Conservation (phyloP, 352 stramenopile species). For the Peronospora destructor region DNA sequence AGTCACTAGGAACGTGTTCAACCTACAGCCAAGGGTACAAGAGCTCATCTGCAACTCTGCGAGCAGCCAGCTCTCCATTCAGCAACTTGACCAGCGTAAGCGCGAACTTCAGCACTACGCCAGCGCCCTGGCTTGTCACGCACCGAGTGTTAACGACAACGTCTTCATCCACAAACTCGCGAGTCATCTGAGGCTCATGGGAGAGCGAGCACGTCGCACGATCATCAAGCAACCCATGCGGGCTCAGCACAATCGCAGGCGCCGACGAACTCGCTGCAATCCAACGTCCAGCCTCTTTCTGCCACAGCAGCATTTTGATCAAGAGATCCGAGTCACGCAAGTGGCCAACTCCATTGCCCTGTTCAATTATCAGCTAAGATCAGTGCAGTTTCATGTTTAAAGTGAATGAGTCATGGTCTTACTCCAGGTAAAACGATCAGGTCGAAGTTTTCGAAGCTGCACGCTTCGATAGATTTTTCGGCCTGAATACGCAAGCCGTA, state of each 20-base stretch:
- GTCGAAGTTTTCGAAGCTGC: conserved; percentile 53
- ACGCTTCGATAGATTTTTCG: conserved; percentile 58
- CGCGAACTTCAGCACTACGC: conserved; percentile 40
- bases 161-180: conserved; percentile 41
- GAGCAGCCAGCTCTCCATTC: conserved; percentile 35
- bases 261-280: conserved; percentile 44
- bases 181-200: conserved; percentile 37
- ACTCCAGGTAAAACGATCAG: conserved; percentile 70
- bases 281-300: conserved; percentile 45
- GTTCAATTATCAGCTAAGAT: not conserved
- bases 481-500: conserved; percentile 58
- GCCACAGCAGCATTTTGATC: conserved; percentile 53
- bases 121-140: conserved; percentile 56
- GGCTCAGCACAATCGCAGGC: conserved; percentile 39
- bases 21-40: conserved; percentile 18
- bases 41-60: conserved; percentile 36
- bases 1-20: not conserved
- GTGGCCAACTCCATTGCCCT: conserved; percentile 41
- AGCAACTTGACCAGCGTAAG: conserved; percentile 54
- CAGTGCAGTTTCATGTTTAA: not conserved
- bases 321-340: conserved; percentile 54
- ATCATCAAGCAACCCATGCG: conserved; percentile 35
- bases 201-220: conserved; percentile 48
- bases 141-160: conserved; percentile 53
- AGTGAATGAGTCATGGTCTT: conserved; percentile 4